Percentiles rank a stretch among this genome's conserved stretches.
Conservation (phyloP, 805 yeast genomes). For the Saccharomycopsis lassenensis region DNA sequence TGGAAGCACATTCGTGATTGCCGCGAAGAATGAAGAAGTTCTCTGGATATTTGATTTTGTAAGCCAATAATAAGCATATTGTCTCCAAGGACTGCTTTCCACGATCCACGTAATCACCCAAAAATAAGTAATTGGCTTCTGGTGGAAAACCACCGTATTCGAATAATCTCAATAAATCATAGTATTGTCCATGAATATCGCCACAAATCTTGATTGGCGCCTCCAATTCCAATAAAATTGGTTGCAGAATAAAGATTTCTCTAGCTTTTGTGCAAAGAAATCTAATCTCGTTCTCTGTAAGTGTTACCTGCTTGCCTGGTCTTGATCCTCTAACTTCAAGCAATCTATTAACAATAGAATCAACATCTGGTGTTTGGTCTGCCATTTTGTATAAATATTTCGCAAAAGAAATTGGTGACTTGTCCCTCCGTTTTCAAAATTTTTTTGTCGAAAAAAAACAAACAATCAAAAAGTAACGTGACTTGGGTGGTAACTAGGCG, state of each 20-base stretch:
- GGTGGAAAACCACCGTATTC: conserved; percentile 99
- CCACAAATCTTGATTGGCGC: conserved; percentile 98
- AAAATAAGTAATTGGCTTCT: conserved; percentile 88
- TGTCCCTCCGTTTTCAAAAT: no score
- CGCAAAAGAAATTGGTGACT: no score
- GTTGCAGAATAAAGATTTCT: conserved; percentile 96
- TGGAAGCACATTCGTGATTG: conserved; percentile 97
- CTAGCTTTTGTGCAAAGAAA: conserved; percentile 95
- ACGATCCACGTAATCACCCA: conserved; percentile 98
- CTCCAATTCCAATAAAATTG: conserved; percentile 87
- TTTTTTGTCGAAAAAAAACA: no score
- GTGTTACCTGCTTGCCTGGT: conserved; percentile 94
- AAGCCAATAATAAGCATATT: conserved; percentile 84
- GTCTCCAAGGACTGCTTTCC: conserved; percentile 97
- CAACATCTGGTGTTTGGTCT: conserved; percentile 79
- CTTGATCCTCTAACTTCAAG: conserved; percentile 96
- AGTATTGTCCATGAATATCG: conserved; percentile 97
- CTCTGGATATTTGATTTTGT: conserved; percentile 96
- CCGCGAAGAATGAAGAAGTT: conserved; percentile 95
- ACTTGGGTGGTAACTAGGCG: no score
- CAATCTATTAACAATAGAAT: conserved; percentile 92
- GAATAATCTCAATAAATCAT: conserved; percentile 86
- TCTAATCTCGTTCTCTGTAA: conserved; percentile 89
- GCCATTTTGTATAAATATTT: no score
- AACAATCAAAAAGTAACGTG: no score